A percentile compares a stretch with the other conserved stretches of the same genome.
These are phyloP conservation scores for Podospora didyma DNA, from an alignment of 495 filamentous ascomycete species.

Conservation along the genomic window DNA sequence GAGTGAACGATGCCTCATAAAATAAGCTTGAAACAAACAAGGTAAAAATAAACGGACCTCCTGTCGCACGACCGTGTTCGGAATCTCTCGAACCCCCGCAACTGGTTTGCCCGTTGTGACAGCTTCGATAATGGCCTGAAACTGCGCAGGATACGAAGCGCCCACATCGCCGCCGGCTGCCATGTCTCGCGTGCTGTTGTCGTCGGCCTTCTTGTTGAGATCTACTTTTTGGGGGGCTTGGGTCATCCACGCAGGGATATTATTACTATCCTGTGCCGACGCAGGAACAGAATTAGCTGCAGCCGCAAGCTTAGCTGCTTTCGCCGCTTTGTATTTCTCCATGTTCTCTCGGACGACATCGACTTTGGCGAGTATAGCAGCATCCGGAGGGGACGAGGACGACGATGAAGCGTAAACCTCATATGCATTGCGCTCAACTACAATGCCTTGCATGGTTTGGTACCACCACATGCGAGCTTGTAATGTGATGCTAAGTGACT, in stretches of 20 bases:
- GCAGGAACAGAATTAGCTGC: not conserved
- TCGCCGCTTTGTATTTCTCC: not conserved
- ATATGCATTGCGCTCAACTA: slow-evolving; percentile 34
- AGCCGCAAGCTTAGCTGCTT: not conserved
- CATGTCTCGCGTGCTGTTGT: slow-evolving; percentile 7
- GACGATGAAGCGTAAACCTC: slow-evolving; percentile 21
- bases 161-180: slow-evolving; percentile 30
- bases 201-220: slow-evolving; percentile 31
- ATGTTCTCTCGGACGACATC: slow-evolving; percentile 24
- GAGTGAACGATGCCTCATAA: not conserved
- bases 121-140: slow-evolving; percentile 84
- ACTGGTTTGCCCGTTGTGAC: slow-evolving; percentile 81
- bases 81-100: slow-evolving; percentile 86
- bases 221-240: slow-evolving; percentile 38
- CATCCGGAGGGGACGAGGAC: slow-evolving; percentile 10
- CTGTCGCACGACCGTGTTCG: slow-evolving; percentile 70
- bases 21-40: too few relatives aligned
- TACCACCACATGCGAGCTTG: slow-evolving; percentile 44
- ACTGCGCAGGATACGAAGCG: slow-evolving; percentile 76
- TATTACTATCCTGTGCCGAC: slow-evolving; percentile 2
- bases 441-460: slow-evolving; percentile 29
- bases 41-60: slow-evolving; percentile 30
- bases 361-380: slow-evolving; percentile 21
- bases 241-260: slow-evolving; percentile 41
- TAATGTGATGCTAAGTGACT: slow-evolving; percentile 31